Evolutionary conservation across 805 yeast species (phyloP), one percentile per base, ranked within the genome.

Genomic region (Saturnispora ahearnii): DNA sequence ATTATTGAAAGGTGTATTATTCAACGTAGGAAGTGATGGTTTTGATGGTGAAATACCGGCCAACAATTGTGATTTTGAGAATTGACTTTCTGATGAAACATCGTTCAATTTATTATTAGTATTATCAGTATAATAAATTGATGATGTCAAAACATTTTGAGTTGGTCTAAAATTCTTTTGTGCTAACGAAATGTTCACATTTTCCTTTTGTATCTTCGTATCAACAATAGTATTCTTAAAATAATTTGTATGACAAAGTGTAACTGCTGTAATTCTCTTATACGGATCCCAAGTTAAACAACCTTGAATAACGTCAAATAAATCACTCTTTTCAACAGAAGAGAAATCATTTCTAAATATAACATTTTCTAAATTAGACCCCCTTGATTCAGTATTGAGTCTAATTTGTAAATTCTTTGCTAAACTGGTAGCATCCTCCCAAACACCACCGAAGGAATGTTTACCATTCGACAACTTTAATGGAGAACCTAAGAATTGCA

Each of bases 221-320:
- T 58, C 51, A 7, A 59, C 46, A 22, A 54, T 38, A 2, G 83
- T 71, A 15, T 71, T 70, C 45, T 65, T 64, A 63, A 85, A 85
- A 61, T 79, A 85, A 0, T 73, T 66, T 76, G 77, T 69, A 13
- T 64, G 46, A 52, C 79, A 68, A 30, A 85, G 55, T 8, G 64
- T 64, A 1, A 70, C 69, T 2, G 76, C 83, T 36, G 75, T 73
- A 0, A 78, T 74, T 55, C 95, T 72, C n/a, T 64, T 61, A n/a
- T 65, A 63, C 2, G 96, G 95, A 64, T 87, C 82, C 96, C 96
- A 89, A 46, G 73, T 68, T 32, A 89, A 69, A 57, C 90, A 84
- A 1, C 64, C 57, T 53, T 63, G 64, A 8, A 73, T 74, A 52
- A 67, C 67, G 48, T 64, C 72, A 56, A 59, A 77, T 59, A 64